Conservation (phyloP, 768 basidiomycete genomes). For the Inosperma sp. region DNA sequence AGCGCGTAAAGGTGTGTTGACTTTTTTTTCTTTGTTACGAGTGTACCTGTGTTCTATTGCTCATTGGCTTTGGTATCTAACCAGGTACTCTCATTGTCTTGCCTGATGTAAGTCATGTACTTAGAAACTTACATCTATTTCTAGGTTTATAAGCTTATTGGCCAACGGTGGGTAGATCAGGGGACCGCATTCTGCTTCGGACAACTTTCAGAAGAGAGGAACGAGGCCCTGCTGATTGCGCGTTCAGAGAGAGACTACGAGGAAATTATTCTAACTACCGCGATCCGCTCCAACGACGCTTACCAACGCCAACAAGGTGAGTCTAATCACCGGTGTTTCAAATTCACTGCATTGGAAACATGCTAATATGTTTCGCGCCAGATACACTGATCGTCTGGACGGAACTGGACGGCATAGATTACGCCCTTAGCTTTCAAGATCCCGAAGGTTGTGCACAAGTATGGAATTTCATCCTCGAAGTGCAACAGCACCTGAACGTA, state of each 20-base stretch:
- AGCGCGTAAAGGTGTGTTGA: slow-evolving; percentile 74
- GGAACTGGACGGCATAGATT: slow-evolving; percentile 90
- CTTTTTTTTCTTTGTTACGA: slow-evolving; percentile 1
- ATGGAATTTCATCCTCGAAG: slow-evolving; percentile 94
- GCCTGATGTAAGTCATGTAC: slow-evolving; percentile 2
- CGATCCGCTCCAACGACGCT: slow-evolving; percentile 76
- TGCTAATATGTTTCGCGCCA: slow-evolving; percentile 29
- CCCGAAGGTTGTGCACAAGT: slow-evolving; percentile 93
- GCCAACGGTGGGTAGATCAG: slow-evolving; percentile 89
- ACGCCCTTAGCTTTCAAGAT: slow-evolving; percentile 96
- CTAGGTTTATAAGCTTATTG: slow-evolving; percentile 92
- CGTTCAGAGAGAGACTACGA: slow-evolving; percentile 71
- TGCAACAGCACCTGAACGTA: slow-evolving; percentile 76
- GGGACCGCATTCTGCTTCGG: slow-evolving; percentile 97
- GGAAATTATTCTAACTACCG: slow-evolving; percentile 72
- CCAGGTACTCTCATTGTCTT: background rate
- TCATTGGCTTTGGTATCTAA: background rate
- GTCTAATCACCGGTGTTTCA: slow-evolving; percentile 18
- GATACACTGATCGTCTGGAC: slow-evolving; percentile 99
- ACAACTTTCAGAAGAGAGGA: slow-evolving; percentile 70
- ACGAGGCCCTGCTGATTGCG: slow-evolving; percentile 80
- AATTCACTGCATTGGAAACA: background rate
- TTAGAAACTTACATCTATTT: slow-evolving; percentile 18
- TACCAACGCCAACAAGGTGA: slow-evolving; percentile 84
- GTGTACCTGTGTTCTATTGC: background rate